Evolutionary conservation across 495 filamentous ascomycete genomes (phyloP).

Genomic region (Hyaloscypha finlandica): DNA sequence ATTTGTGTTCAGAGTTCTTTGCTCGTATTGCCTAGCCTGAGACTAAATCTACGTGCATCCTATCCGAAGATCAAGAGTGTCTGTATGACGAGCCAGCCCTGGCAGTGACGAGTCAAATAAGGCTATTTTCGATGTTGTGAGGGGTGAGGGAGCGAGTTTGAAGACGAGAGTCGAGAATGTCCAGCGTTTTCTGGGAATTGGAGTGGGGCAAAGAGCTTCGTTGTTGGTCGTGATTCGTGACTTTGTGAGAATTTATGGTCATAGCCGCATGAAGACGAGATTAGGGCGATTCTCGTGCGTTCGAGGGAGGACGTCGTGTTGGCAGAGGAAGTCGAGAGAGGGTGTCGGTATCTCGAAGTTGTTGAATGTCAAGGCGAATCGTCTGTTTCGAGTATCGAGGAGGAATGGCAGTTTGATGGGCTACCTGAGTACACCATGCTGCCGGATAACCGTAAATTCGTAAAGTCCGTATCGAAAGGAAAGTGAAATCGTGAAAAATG

Average conservation of each 20-base stretch:
- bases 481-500: constrained; percentile 34
- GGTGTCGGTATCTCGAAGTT: constrained; percentile 33
- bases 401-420: constrained; percentile 26
- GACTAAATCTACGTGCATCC: constrained; percentile 30
- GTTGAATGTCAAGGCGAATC: constrained; percentile 34
- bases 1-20: constrained; percentile 11
- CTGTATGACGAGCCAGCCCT: constrained; percentile 19
- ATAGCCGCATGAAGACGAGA: constrained; percentile 38
- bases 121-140: constrained; percentile 9
- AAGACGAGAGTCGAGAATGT: constrained; percentile 23
- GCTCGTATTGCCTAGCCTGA: constrained; percentile 28
- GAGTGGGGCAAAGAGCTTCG: constrained; percentile 18
- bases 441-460: constrained; percentile 34
- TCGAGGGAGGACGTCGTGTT: constrained; percentile 38
- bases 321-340: constrained; percentile 35
- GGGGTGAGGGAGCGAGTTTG: constrained; percentile 26
- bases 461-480: constrained; percentile 33
- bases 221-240: constrained; percentile 30
- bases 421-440: constrained; percentile 30
- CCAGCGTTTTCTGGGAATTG: constrained; percentile 12
- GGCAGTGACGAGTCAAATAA: constrained; percentile 22
- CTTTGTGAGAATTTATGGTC: constrained; percentile 33
- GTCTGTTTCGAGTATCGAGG: constrained; percentile 32
- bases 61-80: constrained; percentile 23
- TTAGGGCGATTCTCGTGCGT: constrained; percentile 43